Evolutionary conservation across 352 stramenopile genomes (phyloP).

Genomic region (Bremia lactucae): DNA sequence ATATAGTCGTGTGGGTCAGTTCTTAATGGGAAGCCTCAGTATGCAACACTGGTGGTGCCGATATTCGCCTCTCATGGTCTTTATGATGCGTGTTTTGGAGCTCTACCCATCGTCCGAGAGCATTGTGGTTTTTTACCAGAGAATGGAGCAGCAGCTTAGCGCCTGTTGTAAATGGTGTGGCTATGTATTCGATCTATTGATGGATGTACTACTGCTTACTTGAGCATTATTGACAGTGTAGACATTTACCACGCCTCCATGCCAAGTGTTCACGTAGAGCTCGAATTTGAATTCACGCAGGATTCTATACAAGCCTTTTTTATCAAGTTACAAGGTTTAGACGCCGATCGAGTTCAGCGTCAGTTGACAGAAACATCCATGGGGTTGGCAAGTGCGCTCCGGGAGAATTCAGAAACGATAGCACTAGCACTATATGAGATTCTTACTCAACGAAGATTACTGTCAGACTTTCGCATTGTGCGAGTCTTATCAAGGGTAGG

Average conservation of each 20-base stretch:
- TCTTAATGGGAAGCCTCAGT: constrained; percentile 55
- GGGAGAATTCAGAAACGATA: constrained; percentile 19
- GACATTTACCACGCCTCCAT: constrained; percentile 76
- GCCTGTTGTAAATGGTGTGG: constrained; percentile 54
- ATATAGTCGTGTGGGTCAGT: constrained; percentile 68
- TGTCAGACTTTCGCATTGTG: constrained; percentile 75
- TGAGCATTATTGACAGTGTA: constrained; percentile 37
- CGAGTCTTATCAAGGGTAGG: constrained; percentile 56
- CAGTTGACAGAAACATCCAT: constrained; percentile 29
- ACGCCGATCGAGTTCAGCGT: constrained; percentile 53
- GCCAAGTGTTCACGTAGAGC: constrained; percentile 53
- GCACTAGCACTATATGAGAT: constrained; percentile 69
- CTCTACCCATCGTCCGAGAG: constrained; percentile 60
- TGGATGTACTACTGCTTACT: not conserved
- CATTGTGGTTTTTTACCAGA: constrained; percentile 62
- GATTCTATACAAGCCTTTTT: constrained; percentile 71
- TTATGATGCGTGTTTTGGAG: constrained; percentile 82
- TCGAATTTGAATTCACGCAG: constrained; percentile 69
- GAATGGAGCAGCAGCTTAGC: constrained; percentile 55
- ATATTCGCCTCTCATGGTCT: constrained; percentile 74
- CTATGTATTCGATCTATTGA: not conserved
- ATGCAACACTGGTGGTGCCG: constrained; percentile 70
- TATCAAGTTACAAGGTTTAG: constrained; percentile 56
- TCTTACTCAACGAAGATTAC: constrained; percentile 58
- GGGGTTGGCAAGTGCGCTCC: constrained; percentile 10